Conservation (phyloP, 108 stramenopile genomes). For the Conticribra weissflogii region DNA sequence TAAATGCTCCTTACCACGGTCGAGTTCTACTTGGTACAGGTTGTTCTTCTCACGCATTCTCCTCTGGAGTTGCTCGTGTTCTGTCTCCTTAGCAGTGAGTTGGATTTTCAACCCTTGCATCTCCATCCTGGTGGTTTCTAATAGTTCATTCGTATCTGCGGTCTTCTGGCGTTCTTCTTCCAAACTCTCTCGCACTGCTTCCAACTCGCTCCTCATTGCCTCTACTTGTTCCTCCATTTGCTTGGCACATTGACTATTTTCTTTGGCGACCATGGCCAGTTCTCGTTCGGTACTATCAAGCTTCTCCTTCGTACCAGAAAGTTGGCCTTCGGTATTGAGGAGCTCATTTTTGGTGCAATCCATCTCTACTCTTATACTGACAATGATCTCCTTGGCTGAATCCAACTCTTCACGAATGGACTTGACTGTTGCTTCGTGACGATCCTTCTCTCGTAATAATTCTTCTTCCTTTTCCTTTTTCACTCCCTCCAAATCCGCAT, state of each 20-base stretch:
- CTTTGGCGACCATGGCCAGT: no score
- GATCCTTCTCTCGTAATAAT: conserved; percentile 6
- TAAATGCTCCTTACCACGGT: conserved; percentile 14
- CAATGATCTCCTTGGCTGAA: background rate
- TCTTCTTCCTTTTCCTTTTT: conserved; percentile 24
- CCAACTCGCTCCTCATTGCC: conserved; percentile 5
- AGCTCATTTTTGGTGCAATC: no score
- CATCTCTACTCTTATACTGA: background rate
- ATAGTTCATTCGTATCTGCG: no score
- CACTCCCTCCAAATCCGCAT: conserved; percentile 7
- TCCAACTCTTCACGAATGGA: background rate
- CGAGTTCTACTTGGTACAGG: conserved; percentile 5
- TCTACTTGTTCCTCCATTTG: conserved; percentile 1
- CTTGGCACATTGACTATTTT: background rate
- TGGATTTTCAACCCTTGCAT: conserved; percentile 1
- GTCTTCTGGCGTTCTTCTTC: background rate
- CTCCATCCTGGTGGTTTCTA: background rate
- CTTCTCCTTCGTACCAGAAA: no score
- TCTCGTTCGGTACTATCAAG: no score
- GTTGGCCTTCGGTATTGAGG: no score
- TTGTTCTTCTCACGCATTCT: conserved; percentile 7
- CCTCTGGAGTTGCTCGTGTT: conserved; percentile 1
- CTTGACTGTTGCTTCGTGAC: background rate
- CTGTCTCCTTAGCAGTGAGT: conserved; percentile 8
- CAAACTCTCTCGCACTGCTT: background rate